Percentiles rank a stretch among this genome's conserved stretches.
phyloP scores from a whole-genome alignment of 2,329 filamentous ascomycete genomes.

The Alternaria dauci region DNA sequence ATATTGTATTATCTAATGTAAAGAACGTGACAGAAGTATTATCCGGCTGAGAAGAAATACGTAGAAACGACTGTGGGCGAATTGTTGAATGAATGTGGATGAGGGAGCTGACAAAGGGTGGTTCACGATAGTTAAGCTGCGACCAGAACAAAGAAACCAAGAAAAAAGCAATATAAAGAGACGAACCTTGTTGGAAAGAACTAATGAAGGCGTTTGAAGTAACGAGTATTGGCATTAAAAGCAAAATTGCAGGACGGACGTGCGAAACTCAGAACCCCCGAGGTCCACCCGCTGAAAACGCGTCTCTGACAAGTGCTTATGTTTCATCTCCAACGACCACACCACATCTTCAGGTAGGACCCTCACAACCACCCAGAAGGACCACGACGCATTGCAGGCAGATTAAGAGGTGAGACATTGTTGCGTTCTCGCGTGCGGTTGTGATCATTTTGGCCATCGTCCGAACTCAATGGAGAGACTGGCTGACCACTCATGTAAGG shows the following conservation, averaged over 20 bases:
- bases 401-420: not conserved
- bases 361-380: not conserved
- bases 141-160: not conserved
- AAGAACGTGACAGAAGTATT: not conserved
- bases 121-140: conserved; percentile 1
- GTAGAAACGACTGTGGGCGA: not conserved
- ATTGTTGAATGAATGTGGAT: not conserved
- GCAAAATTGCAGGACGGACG: not conserved
- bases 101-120: not conserved
- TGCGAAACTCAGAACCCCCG: not conserved
- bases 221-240: conserved; percentile 5
- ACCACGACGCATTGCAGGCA: not conserved
- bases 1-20: not conserved
- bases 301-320: not conserved
- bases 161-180: not conserved
- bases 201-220: not conserved
- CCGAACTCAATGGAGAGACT: not conserved
- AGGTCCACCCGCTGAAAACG: not conserved
- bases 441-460: not conserved
- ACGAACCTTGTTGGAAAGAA: not conserved
- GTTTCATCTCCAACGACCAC: conserved; percentile 1
- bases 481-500: not conserved
- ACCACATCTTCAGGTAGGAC: not conserved
- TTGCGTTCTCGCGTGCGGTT: not conserved
- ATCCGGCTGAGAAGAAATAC: not conserved